These are phyloP conservation scores for Rhodosporidiobolus odoratus DNA, from an alignment of 768 basidiomycete species.

Conservation along the genomic window DNA sequence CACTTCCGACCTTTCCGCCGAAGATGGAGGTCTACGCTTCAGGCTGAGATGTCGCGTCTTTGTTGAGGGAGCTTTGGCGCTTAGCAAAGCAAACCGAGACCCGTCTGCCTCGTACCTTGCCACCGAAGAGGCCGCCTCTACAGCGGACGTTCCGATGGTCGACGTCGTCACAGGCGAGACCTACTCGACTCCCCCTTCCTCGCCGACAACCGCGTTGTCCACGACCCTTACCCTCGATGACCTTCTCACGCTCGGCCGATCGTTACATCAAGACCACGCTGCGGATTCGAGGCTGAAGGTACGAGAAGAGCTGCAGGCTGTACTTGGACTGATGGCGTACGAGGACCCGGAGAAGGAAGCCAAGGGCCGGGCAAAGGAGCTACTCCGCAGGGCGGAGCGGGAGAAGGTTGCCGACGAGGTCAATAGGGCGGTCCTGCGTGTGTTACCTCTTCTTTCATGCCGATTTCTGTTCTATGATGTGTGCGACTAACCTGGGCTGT, in stretches of 20 bases:
- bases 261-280: slow-evolving; percentile 64
- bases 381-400: slow-evolving; percentile 58
- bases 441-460: slow-evolving; percentile 42
- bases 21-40: slow-evolving; percentile 68
- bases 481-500: not conserved
- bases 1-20: slow-evolving; percentile 45
- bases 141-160: slow-evolving; percentile 37
- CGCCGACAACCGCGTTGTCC: not conserved
- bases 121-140: slow-evolving; percentile 7
- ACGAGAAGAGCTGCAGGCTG: slow-evolving; percentile 62
- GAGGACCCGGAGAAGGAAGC: slow-evolving; percentile 62
- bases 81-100: slow-evolving; percentile 52
- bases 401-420: slow-evolving; percentile 58
- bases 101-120: not conserved
- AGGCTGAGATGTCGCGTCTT: slow-evolving; percentile 79
- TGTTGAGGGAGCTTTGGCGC: slow-evolving; percentile 70
- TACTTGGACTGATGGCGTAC: slow-evolving; percentile 74
- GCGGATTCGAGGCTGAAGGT: slow-evolving; percentile 61
- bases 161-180: not conserved
- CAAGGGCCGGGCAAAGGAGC: slow-evolving; percentile 54
- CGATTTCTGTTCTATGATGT: not conserved
- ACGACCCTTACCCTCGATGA: slow-evolving; percentile 53
- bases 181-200: not conserved
- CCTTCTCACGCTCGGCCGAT: slow-evolving; percentile 70
- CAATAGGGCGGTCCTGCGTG: slow-evolving; percentile 76